phyloP scores from a whole-genome alignment of 2,329 filamentous ascomycete genomes.

The Lecanicillium sp. region DNA sequence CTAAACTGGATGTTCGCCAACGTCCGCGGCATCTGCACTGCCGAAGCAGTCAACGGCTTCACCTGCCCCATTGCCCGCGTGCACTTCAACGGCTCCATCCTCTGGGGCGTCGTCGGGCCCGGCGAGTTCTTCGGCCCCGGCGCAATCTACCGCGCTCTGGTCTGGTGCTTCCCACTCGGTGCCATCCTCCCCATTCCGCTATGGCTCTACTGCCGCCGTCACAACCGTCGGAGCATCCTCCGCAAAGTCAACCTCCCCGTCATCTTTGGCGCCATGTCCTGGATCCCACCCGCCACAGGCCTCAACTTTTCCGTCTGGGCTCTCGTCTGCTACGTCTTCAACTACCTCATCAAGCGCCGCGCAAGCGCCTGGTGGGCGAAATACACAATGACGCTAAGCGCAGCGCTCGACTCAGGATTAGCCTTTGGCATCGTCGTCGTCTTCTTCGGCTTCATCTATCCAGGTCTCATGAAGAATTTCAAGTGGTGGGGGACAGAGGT shows the following conservation, averaged over 20 bases:
- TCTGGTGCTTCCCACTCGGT: slow-evolving; percentile 77
- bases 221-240: slow-evolving; percentile 50
- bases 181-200: slow-evolving; percentile 65
- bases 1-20: slow-evolving; percentile 86
- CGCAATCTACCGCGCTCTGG: slow-evolving; percentile 65
- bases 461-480: slow-evolving; percentile 63
- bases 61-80: slow-evolving; percentile 81
- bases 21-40: slow-evolving; percentile 69
- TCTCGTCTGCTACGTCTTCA: slow-evolving; percentile 78
- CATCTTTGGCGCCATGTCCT: slow-evolving; percentile 71
- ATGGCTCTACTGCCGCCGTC: slow-evolving; percentile 58
- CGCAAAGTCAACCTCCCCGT: slow-evolving; percentile 76
- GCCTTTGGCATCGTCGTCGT: slow-evolving; percentile 77
- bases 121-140: slow-evolving; percentile 70
- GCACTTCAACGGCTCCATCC: slow-evolving; percentile 82
- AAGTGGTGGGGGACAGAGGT: slow-evolving; percentile 86
- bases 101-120: slow-evolving; percentile 84
- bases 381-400: slow-evolving; percentile 83
- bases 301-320: slow-evolving; percentile 87
- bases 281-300: slow-evolving; percentile 80
- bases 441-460: slow-evolving; percentile 82
- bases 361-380: slow-evolving; percentile 78
- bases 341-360: slow-evolving; percentile 62
- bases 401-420: slow-evolving; percentile 73
- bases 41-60: slow-evolving; percentile 75